Base-by-base conservation (phyloP, 768 basidiomycete genomes). In the Suillus spraguei region DNA sequence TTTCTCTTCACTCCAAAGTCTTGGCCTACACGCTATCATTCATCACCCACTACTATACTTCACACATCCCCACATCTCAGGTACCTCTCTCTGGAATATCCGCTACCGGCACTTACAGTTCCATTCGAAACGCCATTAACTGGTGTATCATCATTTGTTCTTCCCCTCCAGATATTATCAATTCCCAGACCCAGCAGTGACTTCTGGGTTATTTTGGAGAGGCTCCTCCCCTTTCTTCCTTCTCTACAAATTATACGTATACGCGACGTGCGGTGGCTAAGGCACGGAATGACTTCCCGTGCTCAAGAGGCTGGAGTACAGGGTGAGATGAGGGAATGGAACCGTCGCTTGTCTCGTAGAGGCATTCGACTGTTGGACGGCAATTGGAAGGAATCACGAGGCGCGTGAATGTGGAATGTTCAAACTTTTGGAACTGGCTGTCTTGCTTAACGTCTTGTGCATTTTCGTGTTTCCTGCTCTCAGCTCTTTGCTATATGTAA, bases 251-350 rank as follows among this genome's bases (percentile, higher is more conserved):
- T 83, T 9, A 76, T 94, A 22, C 83, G 88, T 17, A 80, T 82
- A 17, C 79, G 90, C 64, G 90, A 92, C 66, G 82, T 91, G 20
- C 85, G 85, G 38, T 94, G 92, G 91, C 74, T 94, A 41, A 77
- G 87, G 60, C 82, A 81, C 59, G 92, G 90, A 0, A 82, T 93
- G 73, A 86, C 82, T 9, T 76, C 75, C 0, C 80, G 82, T 63
- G 92, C 92, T 32, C 86, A 85, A 66, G 86, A 83, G 65, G 84
- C 92, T 8, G 92, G 92, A 9, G 83, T 92, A 16, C 92, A 93
- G 74, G 92, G 91, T 49, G 89, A 92, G 72, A 88, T 94, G 85
- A 78, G 80, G 66, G 83, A 87, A 62, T 94, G 92, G 92, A 81
- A 81, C 64, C 81, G 83, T 54, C 82, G 88, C 60, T 78, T 94